phyloP scores from a whole-genome alignment of 257 asterid genomes.

The Fraxinus quadrangulata region DNA sequence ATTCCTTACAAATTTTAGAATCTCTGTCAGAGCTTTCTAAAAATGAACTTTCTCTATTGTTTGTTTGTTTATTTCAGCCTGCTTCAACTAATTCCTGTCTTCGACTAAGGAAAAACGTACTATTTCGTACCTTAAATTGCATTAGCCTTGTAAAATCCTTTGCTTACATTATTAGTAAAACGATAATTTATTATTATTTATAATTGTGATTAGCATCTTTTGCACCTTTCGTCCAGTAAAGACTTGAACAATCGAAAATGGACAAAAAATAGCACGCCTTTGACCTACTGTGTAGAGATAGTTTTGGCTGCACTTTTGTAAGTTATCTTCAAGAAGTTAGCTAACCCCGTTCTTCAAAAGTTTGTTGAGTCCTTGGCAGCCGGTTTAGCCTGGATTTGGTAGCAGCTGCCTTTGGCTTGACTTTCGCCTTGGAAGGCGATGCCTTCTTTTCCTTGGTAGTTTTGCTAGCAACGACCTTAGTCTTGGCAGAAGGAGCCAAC shows the following conservation, averaged over 20 bases:
- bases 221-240: no score
- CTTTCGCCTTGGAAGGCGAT: slow-evolving; percentile 20
- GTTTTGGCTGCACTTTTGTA: slow-evolving; percentile 32
- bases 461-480: slow-evolving; percentile 25
- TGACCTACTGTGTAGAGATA: neutral
- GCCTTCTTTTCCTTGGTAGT: slow-evolving; percentile 24
- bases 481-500: slow-evolving; percentile 16
- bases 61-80: neutral
- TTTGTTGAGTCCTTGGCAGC: slow-evolving; percentile 21
- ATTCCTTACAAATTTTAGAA: no score
- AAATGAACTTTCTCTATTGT: neutral
- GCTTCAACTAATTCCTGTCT: no score
- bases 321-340: slow-evolving; percentile 30
- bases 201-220: no score
- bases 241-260: no score
- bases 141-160: no score
- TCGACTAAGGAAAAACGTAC: no score
- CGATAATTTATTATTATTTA: no score
- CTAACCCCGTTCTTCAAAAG: slow-evolving; percentile 22
- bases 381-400: slow-evolving; percentile 23
- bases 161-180: no score
- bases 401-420: slow-evolving; percentile 17
- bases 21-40: neutral
- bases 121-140: no score
- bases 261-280: no score